Evolutionary conservation across 176 grass and related monocot species (phyloP).

Genomic region (Bromus sterilis): DNA sequence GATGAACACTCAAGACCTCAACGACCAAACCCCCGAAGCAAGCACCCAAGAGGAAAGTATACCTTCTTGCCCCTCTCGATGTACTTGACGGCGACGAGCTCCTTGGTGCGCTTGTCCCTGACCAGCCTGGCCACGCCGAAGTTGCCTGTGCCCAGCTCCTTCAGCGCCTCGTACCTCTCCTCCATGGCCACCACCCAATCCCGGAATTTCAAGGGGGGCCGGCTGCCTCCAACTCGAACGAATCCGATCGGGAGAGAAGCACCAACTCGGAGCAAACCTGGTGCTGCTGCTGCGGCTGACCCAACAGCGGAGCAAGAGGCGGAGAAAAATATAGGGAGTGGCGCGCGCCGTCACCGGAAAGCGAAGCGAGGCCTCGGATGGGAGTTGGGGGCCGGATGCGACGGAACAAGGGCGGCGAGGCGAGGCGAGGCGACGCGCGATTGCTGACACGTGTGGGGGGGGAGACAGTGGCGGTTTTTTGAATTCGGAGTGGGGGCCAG

Average conservation of each 20-base stretch:
- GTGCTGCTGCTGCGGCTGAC: not conserved
- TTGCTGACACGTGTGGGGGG: not conserved
- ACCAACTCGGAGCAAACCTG: not conserved
- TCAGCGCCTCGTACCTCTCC: conserved; percentile 82
- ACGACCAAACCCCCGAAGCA: not conserved
- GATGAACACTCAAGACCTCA: not conserved
- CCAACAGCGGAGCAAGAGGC: not conserved
- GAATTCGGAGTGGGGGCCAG: not conserved
- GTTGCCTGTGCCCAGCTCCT: conserved; percentile 83
- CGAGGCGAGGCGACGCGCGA: conserved; percentile 2
- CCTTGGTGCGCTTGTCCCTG: conserved; percentile 71
- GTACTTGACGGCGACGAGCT: conserved; percentile 95
- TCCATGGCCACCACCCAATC: conserved; percentile 37
- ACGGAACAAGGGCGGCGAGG: not conserved
- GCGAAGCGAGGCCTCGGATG: conserved; percentile 8
- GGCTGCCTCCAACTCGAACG: not conserved
- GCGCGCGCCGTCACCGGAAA: conserved; percentile 39
- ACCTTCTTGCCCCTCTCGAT: conserved; percentile 98
- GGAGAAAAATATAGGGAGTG: not conserved
- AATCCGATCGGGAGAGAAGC: not conserved
- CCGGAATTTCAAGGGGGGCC: not conserved
- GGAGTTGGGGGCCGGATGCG: conserved; percentile 22
- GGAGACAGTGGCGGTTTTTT: not conserved
- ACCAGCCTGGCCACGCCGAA: conserved; percentile 89
- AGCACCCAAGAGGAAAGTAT: not conserved